Percentiles rank a stretch among this genome's conserved stretches.
These are phyloP conservation scores for Yarrowia sp. DNA, from an alignment of 805 yeast species.

Conservation along the genomic window DNA sequence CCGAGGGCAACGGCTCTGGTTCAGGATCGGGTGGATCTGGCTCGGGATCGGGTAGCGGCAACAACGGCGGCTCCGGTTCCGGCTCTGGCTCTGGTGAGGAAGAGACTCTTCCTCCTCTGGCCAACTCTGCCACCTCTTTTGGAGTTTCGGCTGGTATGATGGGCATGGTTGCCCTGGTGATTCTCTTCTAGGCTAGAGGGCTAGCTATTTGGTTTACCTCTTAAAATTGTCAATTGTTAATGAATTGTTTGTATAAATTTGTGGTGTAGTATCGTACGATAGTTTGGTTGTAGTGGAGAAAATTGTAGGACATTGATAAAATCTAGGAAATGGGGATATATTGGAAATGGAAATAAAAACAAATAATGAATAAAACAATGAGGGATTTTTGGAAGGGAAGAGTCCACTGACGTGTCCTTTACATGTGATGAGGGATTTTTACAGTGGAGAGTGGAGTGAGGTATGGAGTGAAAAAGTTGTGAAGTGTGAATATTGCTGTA, in stretches of 20 bases:
- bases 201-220: constrained; percentile 8
- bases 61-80: constrained; percentile 9
- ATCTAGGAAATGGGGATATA: no score
- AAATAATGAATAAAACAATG: no score
- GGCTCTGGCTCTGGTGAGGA: constrained; percentile 18
- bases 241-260: neutral
- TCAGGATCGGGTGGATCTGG: constrained; percentile 17
- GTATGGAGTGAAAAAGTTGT: no score
- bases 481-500: no score
- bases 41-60: no score
- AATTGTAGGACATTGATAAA: no score
- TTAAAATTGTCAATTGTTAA: neutral
- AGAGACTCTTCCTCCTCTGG: neutral
- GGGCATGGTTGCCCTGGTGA: constrained; percentile 1
- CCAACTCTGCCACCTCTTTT: constrained; percentile 23
- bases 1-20: constrained; percentile 14
- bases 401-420: no score
- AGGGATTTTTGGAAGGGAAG: no score
- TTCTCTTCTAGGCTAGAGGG: neutral
- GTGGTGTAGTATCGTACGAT: neutral
- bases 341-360: no score
- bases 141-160: constrained; percentile 12
- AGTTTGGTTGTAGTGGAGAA: no score
- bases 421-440: no score
- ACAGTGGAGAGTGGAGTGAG: no score